Conservation (phyloP, 495 filamentous ascomycete genomes). For the Poronia punctata region DNA sequence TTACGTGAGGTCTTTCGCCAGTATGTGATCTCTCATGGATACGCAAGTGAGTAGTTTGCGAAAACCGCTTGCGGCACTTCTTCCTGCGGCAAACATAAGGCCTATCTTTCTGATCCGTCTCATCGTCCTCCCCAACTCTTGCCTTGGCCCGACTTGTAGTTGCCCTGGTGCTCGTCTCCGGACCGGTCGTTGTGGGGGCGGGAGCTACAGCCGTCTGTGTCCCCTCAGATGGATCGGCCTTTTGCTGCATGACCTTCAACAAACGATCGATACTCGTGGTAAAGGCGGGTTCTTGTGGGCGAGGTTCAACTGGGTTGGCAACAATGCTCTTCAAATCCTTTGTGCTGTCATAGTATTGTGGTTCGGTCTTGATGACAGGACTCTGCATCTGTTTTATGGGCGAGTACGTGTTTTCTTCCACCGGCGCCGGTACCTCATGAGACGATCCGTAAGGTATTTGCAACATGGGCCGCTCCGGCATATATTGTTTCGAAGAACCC, state of each 20-base stretch:
- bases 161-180: neutral
- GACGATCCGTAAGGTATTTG: constrained; percentile 5
- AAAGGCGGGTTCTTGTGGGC: constrained; percentile 48
- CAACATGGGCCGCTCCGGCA: constrained; percentile 22
- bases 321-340: constrained; percentile 18
- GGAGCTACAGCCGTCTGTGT: constrained; percentile 9
- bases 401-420: constrained; percentile 7
- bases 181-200: constrained; percentile 1
- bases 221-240: constrained; percentile 22
- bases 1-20: constrained; percentile 84
- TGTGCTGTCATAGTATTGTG: constrained; percentile 10
- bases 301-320: constrained; percentile 18
- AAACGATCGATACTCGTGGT: constrained; percentile 81
- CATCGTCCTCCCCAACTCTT: constrained; percentile 8
- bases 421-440: constrained; percentile 9
- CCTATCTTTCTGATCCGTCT: constrained; percentile 43
- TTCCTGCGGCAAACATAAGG: constrained; percentile 70
- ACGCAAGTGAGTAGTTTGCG: constrained; percentile 89
- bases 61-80: constrained; percentile 74
- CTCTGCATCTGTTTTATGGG: constrained; percentile 21
- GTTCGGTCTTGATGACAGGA: constrained; percentile 34
- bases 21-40: constrained; percentile 89
- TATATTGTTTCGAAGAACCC: constrained; percentile 31
- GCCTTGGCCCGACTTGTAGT: constrained; percentile 1
- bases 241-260: constrained; percentile 86